phyloP scores from a whole-genome alignment of 2,329 filamentous ascomycete genomes.

The Fusarium poae region DNA sequence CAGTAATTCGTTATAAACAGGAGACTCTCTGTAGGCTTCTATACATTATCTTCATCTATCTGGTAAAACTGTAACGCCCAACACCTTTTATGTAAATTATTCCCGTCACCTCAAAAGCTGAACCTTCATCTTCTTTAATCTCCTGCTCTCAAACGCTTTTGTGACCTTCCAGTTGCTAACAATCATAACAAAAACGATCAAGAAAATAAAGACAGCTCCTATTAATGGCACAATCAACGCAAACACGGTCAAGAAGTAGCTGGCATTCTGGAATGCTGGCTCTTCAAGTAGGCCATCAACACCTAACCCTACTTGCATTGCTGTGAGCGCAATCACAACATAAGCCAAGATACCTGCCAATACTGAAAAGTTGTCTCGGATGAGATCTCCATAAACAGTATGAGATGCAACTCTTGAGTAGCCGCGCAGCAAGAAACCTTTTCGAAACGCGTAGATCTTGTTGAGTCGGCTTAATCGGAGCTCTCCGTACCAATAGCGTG shows the following conservation, averaged over 20 bases:
- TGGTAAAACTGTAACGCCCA: no score
- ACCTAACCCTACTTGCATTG: conserved; percentile 35
- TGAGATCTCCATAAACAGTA: conserved; percentile 33
- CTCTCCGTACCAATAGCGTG: conserved; percentile 58
- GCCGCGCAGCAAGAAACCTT: conserved; percentile 29
- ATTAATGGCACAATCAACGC: conserved; percentile 35
- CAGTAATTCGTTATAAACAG: no score
- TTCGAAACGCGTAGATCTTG: conserved; percentile 37
- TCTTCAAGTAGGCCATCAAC: conserved; percentile 17
- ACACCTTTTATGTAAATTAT: neutral
- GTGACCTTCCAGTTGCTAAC: conserved; percentile 35
- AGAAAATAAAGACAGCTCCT: conserved; percentile 26
- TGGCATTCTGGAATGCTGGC: conserved; percentile 23
- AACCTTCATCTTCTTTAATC: conserved; percentile 31
- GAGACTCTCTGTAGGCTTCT: neutral
- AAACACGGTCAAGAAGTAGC: conserved; percentile 36
- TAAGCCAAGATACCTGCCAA: conserved; percentile 38
- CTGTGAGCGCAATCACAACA: conserved; percentile 37
- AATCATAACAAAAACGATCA: conserved; percentile 35
- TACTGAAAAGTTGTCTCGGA: conserved; percentile 39
- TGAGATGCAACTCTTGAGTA: conserved; percentile 39
- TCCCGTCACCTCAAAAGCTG: neutral
- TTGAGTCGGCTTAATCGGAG: conserved; percentile 58
- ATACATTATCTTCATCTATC: neutral
- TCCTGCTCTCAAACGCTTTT: conserved; percentile 28